Evolutionary conservation across 805 yeast species (phyloP), one percentile per base, ranked within the genome.

Genomic region (Pichia exigua): DNA sequence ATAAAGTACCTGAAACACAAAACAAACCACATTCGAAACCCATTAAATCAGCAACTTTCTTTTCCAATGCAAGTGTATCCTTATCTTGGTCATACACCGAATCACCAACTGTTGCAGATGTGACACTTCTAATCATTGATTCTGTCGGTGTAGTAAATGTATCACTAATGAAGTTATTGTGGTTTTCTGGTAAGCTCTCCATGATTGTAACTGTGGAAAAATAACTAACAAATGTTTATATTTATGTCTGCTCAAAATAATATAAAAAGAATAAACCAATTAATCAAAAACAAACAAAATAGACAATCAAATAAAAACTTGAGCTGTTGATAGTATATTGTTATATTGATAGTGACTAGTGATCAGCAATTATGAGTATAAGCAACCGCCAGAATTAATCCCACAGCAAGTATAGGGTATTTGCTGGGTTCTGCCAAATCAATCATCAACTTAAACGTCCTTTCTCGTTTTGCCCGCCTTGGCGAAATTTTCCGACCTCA

Each of bases 61-160:
- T 62, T 65, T 90, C 94, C 44, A 91, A 70, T 21, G 70, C 76
- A 28, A 74, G 65, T 24, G 96, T 87, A 57, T 83, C 81, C 21
- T 68, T 68, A 65, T 91, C 98, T 65, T 91, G 97, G 56, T 79
- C 75, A 69, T 88, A 88, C n/a, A 91, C 97, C 11, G 92, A 78
- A 63, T 91, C 97, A 44, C 97, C 97, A 46, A 79, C 74, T 1
- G 91, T 70, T 28, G 87, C 78, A 7, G 64, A 58, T 27, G 72
- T 47, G 45, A 79, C 81, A 45, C 89, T 81, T 51, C 77, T 74
- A 20, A 85, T 64, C 92, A 90, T 88, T 42, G 78, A 73, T 35
- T 72, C 71, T 0, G 96, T 81, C 22, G 97, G 97, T 13, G 87
- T 85, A 4, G 97, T 90, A 76, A 89, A 88, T 1, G 97, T 91